Percentiles rank a stretch among this genome's conserved stretches.
Conservation (phyloP, 1,139 yeast genomes). For the Scheffersomyces segobiensis region DNA sequence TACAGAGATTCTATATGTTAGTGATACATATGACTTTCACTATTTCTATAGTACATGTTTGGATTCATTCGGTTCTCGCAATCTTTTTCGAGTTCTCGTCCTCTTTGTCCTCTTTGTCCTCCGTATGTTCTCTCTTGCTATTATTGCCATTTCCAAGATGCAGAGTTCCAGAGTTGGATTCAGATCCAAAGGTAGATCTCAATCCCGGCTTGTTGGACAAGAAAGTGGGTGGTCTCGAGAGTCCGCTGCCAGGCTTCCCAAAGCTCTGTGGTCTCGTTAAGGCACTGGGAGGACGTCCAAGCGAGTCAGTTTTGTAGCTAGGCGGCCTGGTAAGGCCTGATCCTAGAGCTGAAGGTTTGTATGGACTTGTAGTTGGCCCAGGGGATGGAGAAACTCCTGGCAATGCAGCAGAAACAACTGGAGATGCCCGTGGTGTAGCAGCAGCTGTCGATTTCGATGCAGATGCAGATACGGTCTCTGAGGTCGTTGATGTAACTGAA, state of each 20-base stretch:
- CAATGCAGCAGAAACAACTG: neutral
- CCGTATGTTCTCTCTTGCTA: constrained; percentile 8
- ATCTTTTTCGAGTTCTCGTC: constrained; percentile 11
- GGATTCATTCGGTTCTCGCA: constrained; percentile 9
- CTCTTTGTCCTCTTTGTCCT: constrained; percentile 1
- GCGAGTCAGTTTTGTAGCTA: constrained; percentile 10
- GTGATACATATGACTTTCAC: neutral
- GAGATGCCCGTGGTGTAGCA: neutral
- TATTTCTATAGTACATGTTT: neutral
- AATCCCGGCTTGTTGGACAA: constrained; percentile 17
- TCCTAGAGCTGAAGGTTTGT: constrained; percentile 10
- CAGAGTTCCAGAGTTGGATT: neutral
- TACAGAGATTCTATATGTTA: neutral
- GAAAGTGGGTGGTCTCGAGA: constrained; percentile 23
- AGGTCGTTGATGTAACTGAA: neutral
- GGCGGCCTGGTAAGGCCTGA: constrained; percentile 14
- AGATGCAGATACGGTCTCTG: neutral
- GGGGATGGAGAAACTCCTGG: neutral
- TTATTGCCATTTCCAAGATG: constrained; percentile 3
- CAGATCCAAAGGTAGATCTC: constrained; percentile 2
- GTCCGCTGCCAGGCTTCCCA: constrained; percentile 17
- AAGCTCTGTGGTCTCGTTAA: constrained; percentile 13
- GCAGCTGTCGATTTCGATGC: constrained; percentile 1
- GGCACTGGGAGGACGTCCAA: constrained; percentile 7
- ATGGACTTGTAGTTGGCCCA: neutral